These are phyloP conservation scores for Hypoxylon crocopeplum DNA, from an alignment of 495 filamentous ascomycete genomes.

Conservation along the genomic window DNA sequence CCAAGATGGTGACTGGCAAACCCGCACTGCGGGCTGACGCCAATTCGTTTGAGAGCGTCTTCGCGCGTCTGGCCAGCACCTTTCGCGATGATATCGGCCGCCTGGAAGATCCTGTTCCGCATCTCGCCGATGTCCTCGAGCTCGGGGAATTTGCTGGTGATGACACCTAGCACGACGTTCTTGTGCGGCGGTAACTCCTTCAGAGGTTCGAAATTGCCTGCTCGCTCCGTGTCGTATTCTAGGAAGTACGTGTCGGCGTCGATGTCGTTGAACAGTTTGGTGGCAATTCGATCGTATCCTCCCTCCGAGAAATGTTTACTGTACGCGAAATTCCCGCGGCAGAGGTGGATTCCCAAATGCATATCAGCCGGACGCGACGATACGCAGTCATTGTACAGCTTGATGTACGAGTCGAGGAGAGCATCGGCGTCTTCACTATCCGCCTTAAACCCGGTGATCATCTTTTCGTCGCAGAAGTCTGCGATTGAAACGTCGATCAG, in stretches of 20 bases:
- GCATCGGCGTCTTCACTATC: slow-evolving; percentile 64
- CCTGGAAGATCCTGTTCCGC: slow-evolving; percentile 65
- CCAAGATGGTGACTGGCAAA: slow-evolving; percentile 70
- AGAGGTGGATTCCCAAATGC: slow-evolving; percentile 71
- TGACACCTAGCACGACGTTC: slow-evolving; percentile 72
- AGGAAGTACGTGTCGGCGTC: slow-evolving; percentile 74
- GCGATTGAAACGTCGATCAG: slow-evolving; percentile 8
- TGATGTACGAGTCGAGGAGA: slow-evolving; percentile 70
- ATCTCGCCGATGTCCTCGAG: slow-evolving; percentile 70
- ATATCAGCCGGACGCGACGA: slow-evolving; percentile 62
- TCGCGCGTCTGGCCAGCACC: slow-evolving; percentile 63
- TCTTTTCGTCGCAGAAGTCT: slow-evolving; percentile 75
- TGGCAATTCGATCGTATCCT: slow-evolving; percentile 73
- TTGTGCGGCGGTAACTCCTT: slow-evolving; percentile 69
- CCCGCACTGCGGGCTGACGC: slow-evolving; percentile 74
- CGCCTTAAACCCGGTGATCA: slow-evolving; percentile 66
- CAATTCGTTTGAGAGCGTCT: slow-evolving; percentile 65
- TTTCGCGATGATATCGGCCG: slow-evolving; percentile 67
- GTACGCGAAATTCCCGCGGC: slow-evolving; percentile 73
- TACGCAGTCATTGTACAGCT: slow-evolving; percentile 71
- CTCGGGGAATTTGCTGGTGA: slow-evolving; percentile 71
- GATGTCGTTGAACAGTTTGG: slow-evolving; percentile 71
- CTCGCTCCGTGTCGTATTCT: slow-evolving; percentile 72
- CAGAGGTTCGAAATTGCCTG: slow-evolving; percentile 73
- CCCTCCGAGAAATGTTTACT: slow-evolving; percentile 75